phyloP scores from a whole-genome alignment of 805 yeast species.

The Cyberlindnera nakhonratchasimensis region DNA sequence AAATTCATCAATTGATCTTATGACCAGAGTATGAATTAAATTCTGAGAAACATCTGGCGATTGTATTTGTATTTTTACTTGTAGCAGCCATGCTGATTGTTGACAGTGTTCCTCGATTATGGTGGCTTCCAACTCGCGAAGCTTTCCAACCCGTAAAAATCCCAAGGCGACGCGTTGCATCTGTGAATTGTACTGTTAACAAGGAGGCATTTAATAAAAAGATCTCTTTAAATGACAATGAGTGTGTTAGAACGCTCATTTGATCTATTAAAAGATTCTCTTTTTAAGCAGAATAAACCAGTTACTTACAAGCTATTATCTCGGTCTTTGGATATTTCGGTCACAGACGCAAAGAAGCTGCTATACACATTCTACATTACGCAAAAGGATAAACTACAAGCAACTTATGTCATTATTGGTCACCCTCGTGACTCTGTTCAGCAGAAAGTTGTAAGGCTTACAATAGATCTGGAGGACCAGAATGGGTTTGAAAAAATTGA shows the following conservation, averaged over 20 bases:
- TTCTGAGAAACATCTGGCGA: too few relatives aligned
- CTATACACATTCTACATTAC: slow-evolving; percentile 37
- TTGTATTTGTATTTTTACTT: too few relatives aligned
- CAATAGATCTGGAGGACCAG: slow-evolving; percentile 28
- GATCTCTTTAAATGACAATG: too few relatives aligned
- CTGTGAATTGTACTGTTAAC: too few relatives aligned
- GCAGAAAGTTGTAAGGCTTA: slow-evolving; percentile 22
- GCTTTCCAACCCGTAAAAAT: too few relatives aligned
- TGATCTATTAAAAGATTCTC: slow-evolving; percentile 4
- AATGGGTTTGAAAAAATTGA: slow-evolving; percentile 30
- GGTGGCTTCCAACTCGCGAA: too few relatives aligned
- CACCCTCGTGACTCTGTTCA: slow-evolving; percentile 9
- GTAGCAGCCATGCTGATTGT: too few relatives aligned
- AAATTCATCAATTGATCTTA: too few relatives aligned
- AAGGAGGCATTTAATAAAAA: too few relatives aligned
- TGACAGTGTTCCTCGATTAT: too few relatives aligned
- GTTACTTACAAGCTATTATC: slow-evolving; percentile 42
- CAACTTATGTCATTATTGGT: slow-evolving; percentile 43
- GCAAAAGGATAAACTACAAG: slow-evolving; percentile 36
- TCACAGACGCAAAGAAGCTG: slow-evolving; percentile 36
- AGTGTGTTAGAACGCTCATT: slow-evolving; percentile 5
- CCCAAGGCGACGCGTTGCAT: too few relatives aligned
- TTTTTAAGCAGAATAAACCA: slow-evolving; percentile 18
- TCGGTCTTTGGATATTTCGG: slow-evolving; percentile 37
- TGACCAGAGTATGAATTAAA: too few relatives aligned